Evolutionary conservation across 495 filamentous ascomycete species (phyloP).

Genomic region (Neurospora discreta): DNA sequence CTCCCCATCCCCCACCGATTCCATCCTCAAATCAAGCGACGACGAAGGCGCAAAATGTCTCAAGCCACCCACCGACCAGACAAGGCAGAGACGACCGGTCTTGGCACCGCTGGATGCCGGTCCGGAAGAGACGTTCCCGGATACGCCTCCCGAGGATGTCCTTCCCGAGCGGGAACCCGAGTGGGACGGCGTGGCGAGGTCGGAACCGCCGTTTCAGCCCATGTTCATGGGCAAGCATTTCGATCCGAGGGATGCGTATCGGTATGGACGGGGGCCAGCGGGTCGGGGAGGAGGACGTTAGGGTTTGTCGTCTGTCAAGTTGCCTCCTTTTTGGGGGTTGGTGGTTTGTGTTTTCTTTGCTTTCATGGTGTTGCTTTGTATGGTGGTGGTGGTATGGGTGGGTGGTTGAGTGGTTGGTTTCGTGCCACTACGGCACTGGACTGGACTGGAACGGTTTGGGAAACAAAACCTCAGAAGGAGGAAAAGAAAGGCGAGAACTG

Average conservation of each 20-base stretch:
- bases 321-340: no score
- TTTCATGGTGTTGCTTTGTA: no score
- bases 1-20: not conserved
- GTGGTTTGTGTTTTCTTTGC: no score
- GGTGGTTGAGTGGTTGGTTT: not conserved
- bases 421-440: not conserved
- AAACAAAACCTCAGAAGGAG: not conserved
- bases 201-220: not conserved
- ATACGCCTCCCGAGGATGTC: not conserved
- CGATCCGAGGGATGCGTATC: not conserved
- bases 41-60: not conserved
- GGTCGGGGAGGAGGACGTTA: no score
- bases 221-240: not conserved
- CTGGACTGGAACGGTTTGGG: not conserved
- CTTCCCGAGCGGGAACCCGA: not conserved
- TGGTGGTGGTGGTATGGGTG: not conserved
- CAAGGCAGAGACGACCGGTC: not conserved
- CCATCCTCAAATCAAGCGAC: not conserved
- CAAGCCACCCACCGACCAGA: not conserved
- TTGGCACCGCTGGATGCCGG: not conserved
- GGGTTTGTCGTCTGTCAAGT: no score
- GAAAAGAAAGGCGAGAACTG: not conserved
- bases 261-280: not conserved
- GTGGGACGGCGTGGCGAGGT: not conserved
- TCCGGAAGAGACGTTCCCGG: not conserved